Base-by-base conservation (phyloP, 371 early-diverging fungal genomes). In the Choanephora cucurbitarum region DNA sequence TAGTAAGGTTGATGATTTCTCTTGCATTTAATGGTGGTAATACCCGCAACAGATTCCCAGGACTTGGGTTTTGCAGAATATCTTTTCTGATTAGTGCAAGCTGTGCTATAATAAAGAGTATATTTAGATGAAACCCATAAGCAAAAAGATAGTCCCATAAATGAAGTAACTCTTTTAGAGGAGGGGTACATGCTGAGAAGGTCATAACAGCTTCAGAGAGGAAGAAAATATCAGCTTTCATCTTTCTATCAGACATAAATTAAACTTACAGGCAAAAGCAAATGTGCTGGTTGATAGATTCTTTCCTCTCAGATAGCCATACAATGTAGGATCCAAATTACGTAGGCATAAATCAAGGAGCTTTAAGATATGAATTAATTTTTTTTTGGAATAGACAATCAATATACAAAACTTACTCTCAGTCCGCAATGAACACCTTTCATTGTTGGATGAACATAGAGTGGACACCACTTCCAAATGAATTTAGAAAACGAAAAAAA, bases 61-160 rank as follows among this genome's bases (percentile, higher is more conserved):
- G 95, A 54, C 91, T 88, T 24, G 82, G 45, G 22, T 74, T 71
- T 21, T 52, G 71, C 49, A 96, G 57, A 2, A 96, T 71, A n/a
- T 91, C 82, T 41, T 84, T 73, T 9, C 92, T 80, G 54, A 94
- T 91, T 33, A 87, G 55, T 5, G 88, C 65, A 45, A 97, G 60
- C 59, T 93, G 94, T 22, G 93, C 90, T 49, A 95, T 85, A 41
- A 94, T 87, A 67, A 90, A 92, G 3, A 96, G 64, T 22, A 97
- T 87, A 59, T 96, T 96, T 40, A 94, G 75, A 71, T 97, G 96
- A 43, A 93, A 77, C 6, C 98, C 98, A 67, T 83, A 91, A 0
- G 94, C 91, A 56, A 97, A 75, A 64, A 91, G 78, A 55, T 92
- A 90, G 67, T 97, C 98, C 98, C 98, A 97, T 23, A 97, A 80